Conservation (phyloP, 192 early-diverging fungal genomes). For the Blastocladiella britannica region DNA sequence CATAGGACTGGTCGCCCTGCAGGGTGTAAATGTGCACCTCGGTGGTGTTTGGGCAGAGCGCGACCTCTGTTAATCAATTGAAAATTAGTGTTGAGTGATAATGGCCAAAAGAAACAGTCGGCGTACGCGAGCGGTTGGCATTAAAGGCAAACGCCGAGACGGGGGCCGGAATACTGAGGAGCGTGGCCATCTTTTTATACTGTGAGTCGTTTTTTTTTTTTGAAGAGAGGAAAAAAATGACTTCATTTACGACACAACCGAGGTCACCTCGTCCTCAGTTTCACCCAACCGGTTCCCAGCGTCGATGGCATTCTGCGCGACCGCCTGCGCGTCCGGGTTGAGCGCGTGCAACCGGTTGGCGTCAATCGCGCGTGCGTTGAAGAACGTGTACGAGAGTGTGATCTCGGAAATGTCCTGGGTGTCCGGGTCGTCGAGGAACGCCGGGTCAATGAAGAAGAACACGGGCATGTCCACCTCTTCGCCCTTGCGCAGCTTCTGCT, state of each 20-base stretch:
- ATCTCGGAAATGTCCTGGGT: conserved; percentile 88
- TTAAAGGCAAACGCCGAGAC: conserved; percentile 91
- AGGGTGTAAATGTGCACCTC: conserved; percentile 74
- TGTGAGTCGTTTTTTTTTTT: not conserved
- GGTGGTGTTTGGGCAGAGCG: conserved; percentile 71
- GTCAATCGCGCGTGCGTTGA: conserved; percentile 33
- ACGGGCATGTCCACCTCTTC: conserved; percentile 92
- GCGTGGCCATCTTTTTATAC: not conserved
- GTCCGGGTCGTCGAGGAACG: conserved; percentile 77
- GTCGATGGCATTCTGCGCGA: too few species aligned
- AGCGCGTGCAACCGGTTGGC: not conserved
- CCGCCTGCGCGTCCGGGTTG: not conserved
- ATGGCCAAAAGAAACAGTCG: conserved; percentile 3
- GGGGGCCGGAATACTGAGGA: conserved; percentile 26
- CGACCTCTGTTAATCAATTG: conserved; percentile 45
- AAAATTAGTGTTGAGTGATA: not conserved
- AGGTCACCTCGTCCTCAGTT: too few species aligned
- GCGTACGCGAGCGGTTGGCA: conserved; percentile 60
- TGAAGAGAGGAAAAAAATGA: conserved; percentile 3
- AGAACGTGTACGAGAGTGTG: conserved; percentile 87
- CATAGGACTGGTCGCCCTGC: conserved; percentile 32
- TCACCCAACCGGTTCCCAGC: too few species aligned
- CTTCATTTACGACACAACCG: too few species aligned
- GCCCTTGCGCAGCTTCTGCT: conserved; percentile 67
- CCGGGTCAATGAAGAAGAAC: conserved; percentile 97